These are phyloP conservation scores for Trichaptum fuscoviolaceum DNA, from an alignment of 768 basidiomycete species.

Conservation along the genomic window DNA sequence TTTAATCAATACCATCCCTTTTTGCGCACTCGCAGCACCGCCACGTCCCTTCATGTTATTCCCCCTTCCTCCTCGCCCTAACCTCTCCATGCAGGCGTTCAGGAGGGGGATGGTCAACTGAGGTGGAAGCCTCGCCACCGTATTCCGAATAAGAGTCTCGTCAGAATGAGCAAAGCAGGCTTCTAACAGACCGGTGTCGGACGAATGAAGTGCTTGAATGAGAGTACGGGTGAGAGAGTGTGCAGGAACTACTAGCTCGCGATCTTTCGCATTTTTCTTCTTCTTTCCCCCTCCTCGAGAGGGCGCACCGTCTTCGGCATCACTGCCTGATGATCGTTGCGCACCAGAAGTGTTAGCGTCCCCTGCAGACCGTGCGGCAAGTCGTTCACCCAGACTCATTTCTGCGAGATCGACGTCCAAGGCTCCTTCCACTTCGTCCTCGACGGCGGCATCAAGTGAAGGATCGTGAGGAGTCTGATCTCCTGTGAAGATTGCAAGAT, in stretches of 20 bases:
- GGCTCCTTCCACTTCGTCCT: slow-evolving; percentile 55
- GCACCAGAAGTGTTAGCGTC: slow-evolving; percentile 32
- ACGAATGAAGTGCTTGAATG: slow-evolving; percentile 94
- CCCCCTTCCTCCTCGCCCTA: slow-evolving; percentile 69
- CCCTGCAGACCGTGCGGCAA: slow-evolving; percentile 63
- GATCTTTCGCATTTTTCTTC: slow-evolving; percentile 27
- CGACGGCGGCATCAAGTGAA: slow-evolving; percentile 42
- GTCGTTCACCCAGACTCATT: slow-evolving; percentile 84
- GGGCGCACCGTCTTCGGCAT: slow-evolving; percentile 29
- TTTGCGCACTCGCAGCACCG: slow-evolving; percentile 73
- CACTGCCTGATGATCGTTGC: slow-evolving; percentile 36
- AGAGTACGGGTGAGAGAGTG: slow-evolving; percentile 89
- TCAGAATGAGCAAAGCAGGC: slow-evolving; percentile 84
- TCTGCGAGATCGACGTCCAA: slow-evolving; percentile 86
- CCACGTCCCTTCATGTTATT: slow-evolving; percentile 74
- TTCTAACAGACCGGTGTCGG: slow-evolving; percentile 82
- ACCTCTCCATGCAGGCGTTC: slow-evolving; percentile 81
- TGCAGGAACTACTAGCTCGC: slow-evolving; percentile 52
- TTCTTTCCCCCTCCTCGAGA: slow-evolving; percentile 21
- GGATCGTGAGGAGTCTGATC: slow-evolving; percentile 55
- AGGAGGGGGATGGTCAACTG: slow-evolving; percentile 84
- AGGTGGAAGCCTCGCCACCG: slow-evolving; percentile 80
- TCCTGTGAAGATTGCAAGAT: slow-evolving; percentile 63
- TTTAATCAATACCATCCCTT: slow-evolving; percentile 59
- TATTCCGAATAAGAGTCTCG: slow-evolving; percentile 74